These are phyloP conservation scores for Nakazawaea ambrosiae DNA, from an alignment of 805 yeast genomes.

Conservation along the genomic window DNA sequence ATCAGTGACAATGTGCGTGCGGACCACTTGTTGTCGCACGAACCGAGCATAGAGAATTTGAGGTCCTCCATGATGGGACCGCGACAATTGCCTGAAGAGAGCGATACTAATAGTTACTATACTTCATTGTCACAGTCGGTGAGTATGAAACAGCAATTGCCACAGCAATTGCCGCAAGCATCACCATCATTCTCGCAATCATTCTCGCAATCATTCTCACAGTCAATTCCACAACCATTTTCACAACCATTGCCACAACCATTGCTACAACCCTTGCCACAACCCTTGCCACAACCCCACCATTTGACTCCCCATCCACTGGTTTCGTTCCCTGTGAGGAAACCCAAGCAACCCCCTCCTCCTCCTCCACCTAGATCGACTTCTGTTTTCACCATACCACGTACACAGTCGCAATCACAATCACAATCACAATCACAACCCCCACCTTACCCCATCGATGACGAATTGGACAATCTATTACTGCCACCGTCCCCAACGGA, in stretches of 20 bases:
- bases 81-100: slow-evolving; percentile 3
- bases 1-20: slow-evolving; percentile 5
- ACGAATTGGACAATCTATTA: too few species aligned
- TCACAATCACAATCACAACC: not conserved
- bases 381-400: not conserved
- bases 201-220: too few species aligned
- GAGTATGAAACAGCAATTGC: too few species aligned
- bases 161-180: too few species aligned
- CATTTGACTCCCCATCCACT: not conserved
- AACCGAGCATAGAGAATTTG: not conserved
- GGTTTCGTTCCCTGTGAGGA: not conserved
- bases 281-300: not conserved
- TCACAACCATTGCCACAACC: too few species aligned
- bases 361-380: not conserved
- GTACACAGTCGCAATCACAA: not conserved
- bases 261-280: too few species aligned
- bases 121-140: too few species aligned
- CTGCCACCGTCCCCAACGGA: too few species aligned
- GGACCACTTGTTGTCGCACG: not conserved
- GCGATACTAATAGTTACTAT: too few species aligned
- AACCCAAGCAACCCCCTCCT: not conserved
- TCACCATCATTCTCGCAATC: too few species aligned
- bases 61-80: slow-evolving; percentile 6
- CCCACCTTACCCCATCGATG: slow-evolving; percentile 3
- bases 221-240: too few species aligned